phyloP scores from a whole-genome alignment of 352 stramenopile species.

The Pythium rishiriense region DNA sequence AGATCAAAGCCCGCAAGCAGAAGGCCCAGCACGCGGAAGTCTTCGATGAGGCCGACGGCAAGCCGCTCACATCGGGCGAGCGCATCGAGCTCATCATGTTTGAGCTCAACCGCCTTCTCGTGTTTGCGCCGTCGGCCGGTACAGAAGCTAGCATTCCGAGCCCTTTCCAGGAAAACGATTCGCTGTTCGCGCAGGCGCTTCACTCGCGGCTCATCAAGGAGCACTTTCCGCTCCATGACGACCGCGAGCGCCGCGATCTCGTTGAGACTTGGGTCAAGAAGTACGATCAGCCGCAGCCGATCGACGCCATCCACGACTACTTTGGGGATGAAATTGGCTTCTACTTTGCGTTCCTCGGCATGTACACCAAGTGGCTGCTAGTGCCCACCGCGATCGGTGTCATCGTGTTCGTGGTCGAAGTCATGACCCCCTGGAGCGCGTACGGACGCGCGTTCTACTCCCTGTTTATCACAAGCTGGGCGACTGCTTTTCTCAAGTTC shows the following conservation, averaged over 20 bases:
- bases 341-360: conserved; percentile 97
- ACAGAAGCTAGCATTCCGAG: conserved; percentile 37
- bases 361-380: conserved; percentile 94
- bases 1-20: conserved; percentile 65
- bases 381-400: conserved; percentile 87
- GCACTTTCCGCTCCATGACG: conserved; percentile 77
- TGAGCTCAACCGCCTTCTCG: conserved; percentile 58
- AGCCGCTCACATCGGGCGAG: conserved; percentile 69
- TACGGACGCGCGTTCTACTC: conserved; percentile 83
- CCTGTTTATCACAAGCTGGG: conserved; percentile 90
- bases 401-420: conserved; percentile 87
- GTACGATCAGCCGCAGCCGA: conserved; percentile 53
- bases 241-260: conserved; percentile 61
- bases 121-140: conserved; percentile 28
- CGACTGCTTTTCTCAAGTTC: conserved; percentile 88
- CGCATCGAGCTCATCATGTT: conserved; percentile 78
- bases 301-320: conserved; percentile 68
- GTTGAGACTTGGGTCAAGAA: conserved; percentile 79
- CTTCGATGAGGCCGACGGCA: conserved; percentile 38
- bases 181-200: conserved; percentile 68
- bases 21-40: conserved; percentile 44
- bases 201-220: conserved; percentile 65
- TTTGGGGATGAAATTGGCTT: conserved; percentile 93
- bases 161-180: conserved; percentile 69
- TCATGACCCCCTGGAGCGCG: conserved; percentile 46